Base-by-base conservation (phyloP, 2,329 filamentous ascomycete genomes). In the Arthrobotrys megalospora region DNA sequence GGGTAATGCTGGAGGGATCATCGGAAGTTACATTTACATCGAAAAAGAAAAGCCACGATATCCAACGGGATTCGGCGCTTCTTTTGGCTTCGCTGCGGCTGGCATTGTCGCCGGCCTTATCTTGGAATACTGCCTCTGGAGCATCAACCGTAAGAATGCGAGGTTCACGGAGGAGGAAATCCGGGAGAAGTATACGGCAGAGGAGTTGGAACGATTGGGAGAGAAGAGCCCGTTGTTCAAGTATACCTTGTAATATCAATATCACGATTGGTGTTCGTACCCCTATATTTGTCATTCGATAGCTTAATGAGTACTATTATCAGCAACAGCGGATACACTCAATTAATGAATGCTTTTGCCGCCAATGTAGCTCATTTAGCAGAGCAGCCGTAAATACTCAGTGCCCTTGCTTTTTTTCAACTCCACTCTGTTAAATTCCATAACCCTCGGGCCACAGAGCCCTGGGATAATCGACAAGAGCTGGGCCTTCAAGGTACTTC, bases 1-100 rank as follows among this genome's bases (percentile, higher is more conserved):
- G 24, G 85, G 85, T 2, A 85, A 85, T 69, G 82, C 82, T 28
- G 84, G 84, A 21, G 84, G 85, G 3, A 81, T 85, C 6, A 81
- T 84, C 16, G 84, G 84, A 0, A 83, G 82, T 7, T 84, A 82
- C 36, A 84, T 85, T 28, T 85, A 84, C 69, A 66, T 79, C 3
- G 82, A 82, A 16, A 75, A 76, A 0, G 83, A 85, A 65, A 81
- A 79, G 8, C 84, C 83, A 1, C 80, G 69, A 43, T 85, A 85
- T 76, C 82, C 81, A 0, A 83, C 83, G 8, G 84, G 84, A 0
- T 85, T 82, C 73, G 83, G 84, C 0, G 81, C 79, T 14, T 84
- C 82, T 0, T 72, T 85, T 52, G 82, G 80, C 0, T 83, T 84
- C 55, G 80, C 64, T 0, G 63, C 77, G 4, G 70, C 76, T 1